Evolutionary conservation across 768 basidiomycete species (phyloP), one percentile per base, ranked within the genome.

Genomic region (Leccinum rimulosum): DNA sequence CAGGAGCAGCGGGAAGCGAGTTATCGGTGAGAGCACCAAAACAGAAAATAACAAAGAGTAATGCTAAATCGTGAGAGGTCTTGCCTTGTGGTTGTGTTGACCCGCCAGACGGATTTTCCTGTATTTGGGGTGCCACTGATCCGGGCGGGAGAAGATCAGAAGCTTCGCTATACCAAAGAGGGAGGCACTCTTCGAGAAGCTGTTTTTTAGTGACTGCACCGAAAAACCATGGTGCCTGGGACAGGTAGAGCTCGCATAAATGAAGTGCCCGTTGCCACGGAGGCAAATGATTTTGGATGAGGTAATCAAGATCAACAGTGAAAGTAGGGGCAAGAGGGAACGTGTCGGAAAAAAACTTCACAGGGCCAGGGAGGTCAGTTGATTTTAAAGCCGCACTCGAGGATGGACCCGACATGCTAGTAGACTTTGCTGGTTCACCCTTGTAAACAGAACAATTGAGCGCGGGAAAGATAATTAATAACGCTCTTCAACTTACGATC

Each of bases 211-310:
- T 85, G 38, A 91, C 82, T 2, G 88, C 85, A 22, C 88, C 85
- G 58, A 88, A 89, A 68, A 90, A 89, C 89, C 89, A 91, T 0
- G 87, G 85, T 3, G 88, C 87, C 66, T 88, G 85, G n/a, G 86
- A 85, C 43, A 90, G 79, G 70, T 91, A 91, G 12, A 88, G 76
- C n/a, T 84, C 80, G 63, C 80, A 81, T 35, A 91, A 77, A 33
- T 82, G 79, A 49, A 72, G 75, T 0, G 85, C 84, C 38, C 87
- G 85, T 8, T 73, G 67, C 79, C 83, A 86, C 0, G 81, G 70
- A 0, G 89, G 89, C 1, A 90, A 78, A 66, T 82, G 80, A 15
- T 73, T 67, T 43, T 76, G 69, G 19, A 84, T 65, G 62, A 87
- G 73, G 57, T 76, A 74, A 57, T 80, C 70, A 43, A 84, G 66